phyloP scores from a whole-genome alignment of 1,139 yeast genomes.

The Meyerozyma elateridarum region DNA sequence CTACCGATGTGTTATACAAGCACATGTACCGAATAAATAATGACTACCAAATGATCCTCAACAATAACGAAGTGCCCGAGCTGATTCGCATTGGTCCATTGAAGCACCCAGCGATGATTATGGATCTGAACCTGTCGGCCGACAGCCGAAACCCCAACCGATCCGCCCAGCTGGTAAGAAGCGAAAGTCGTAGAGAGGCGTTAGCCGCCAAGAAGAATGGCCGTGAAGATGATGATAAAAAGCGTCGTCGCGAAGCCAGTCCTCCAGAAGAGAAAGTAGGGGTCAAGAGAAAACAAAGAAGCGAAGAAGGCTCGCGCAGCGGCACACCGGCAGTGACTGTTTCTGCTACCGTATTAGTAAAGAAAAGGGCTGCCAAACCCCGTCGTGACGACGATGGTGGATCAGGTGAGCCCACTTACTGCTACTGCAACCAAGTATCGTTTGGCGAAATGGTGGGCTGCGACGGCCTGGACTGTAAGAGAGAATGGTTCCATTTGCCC shows the following conservation, averaged over 20 bases:
- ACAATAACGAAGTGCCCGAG: slow-evolving; percentile 73
- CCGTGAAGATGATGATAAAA: slow-evolving; percentile 30
- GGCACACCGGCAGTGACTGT: slow-evolving; percentile 5
- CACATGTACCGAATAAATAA: slow-evolving; percentile 72
- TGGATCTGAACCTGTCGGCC: slow-evolving; percentile 40
- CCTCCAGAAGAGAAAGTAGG: slow-evolving; percentile 3
- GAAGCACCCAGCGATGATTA: slow-evolving; percentile 86
- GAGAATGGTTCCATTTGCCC: slow-evolving; percentile 97
- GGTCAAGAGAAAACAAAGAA: slow-evolving; percentile 4
- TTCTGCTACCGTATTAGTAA: slow-evolving; percentile 15
- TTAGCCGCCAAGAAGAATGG: slow-evolving; percentile 77
- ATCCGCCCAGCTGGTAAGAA: slow-evolving; percentile 64
- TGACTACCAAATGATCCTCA: slow-evolving; percentile 67
- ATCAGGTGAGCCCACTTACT: slow-evolving; percentile 71
- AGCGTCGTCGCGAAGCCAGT: slow-evolving; percentile 8
- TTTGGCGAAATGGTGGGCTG: slow-evolving; percentile 99
- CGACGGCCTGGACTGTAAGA: slow-evolving; percentile 87
- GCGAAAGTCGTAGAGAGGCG: slow-evolving; percentile 87
- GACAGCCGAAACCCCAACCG: slow-evolving; percentile 35
- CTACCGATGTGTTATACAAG: slow-evolving; percentile 70
- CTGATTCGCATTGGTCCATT: slow-evolving; percentile 62
- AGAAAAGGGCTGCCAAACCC: slow-evolving; percentile 21
- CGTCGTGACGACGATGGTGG: slow-evolving; percentile 25
- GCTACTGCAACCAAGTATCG: slow-evolving; percentile 94
- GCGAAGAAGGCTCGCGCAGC: slow-evolving; percentile 4